Evolutionary conservation across 179 eudicot genomes (phyloP).

Genomic region (Silene noctiflora): DNA sequence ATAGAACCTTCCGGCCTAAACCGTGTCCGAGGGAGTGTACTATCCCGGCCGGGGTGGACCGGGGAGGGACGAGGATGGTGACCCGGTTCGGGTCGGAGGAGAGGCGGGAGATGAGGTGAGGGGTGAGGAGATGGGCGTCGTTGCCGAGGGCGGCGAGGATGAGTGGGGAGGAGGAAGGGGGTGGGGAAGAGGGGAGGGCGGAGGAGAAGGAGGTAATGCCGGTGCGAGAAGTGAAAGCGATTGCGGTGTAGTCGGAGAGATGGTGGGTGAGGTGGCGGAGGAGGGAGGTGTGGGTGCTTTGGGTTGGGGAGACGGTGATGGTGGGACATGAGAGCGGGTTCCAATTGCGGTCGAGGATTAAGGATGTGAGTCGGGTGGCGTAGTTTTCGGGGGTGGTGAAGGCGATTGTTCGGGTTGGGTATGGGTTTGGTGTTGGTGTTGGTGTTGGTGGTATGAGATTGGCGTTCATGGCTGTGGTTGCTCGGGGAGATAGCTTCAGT

Average conservation of each 20-base stretch:
- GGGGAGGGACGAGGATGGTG: slow-evolving; percentile 46
- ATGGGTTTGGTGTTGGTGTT: slow-evolving; percentile 1
- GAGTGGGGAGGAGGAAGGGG: slow-evolving; percentile 26
- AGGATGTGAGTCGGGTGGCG: slow-evolving; percentile 55
- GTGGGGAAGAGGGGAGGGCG: slow-evolving; percentile 48
- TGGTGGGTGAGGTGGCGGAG: slow-evolving; percentile 30
- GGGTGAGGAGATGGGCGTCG: slow-evolving; percentile 56
- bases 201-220: slow-evolving; percentile 44
- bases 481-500: neutral
- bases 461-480: slow-evolving; percentile 7
- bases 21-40: slow-evolving; percentile 60
- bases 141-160: slow-evolving; percentile 62
- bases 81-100: slow-evolving; percentile 37
- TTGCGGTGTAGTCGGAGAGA: slow-evolving; percentile 20
- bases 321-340: slow-evolving; percentile 73
- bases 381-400: slow-evolving; percentile 79
- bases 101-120: slow-evolving; percentile 32
- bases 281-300: slow-evolving; percentile 40
- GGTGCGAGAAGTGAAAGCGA: slow-evolving; percentile 27
- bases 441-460: neutral
- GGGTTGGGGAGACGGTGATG: slow-evolving; percentile 52
- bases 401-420: slow-evolving; percentile 40
- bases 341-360: slow-evolving; percentile 51
- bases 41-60: slow-evolving; percentile 58
- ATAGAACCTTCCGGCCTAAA: slow-evolving; percentile 43